phyloP scores from a whole-genome alignment of 73 alveolate species.

The Tetrahymena borealis region DNA sequence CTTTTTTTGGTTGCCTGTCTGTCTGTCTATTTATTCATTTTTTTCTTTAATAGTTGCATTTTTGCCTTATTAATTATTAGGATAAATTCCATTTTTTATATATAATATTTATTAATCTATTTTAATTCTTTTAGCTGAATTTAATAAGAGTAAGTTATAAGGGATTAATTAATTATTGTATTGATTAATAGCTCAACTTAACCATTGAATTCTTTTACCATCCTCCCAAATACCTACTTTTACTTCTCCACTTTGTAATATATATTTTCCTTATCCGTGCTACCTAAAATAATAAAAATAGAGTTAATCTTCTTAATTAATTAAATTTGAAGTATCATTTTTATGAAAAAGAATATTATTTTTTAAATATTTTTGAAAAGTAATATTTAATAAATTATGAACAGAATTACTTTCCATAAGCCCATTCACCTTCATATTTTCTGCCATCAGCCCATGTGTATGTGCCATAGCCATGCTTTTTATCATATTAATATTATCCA shows the following conservation, averaged over 20 bases:
- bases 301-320: no score
- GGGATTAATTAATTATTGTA: not conserved
- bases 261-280: slow-evolving; percentile 33
- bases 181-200: not conserved
- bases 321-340: no score
- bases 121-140: not conserved
- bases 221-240: slow-evolving; percentile 27
- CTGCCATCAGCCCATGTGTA: slow-evolving; percentile 74
- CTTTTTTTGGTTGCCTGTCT: no score
- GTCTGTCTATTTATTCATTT: no score
- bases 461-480: slow-evolving; percentile 59
- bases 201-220: slow-evolving; percentile 11
- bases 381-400: no score
- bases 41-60: no score
- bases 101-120: not conserved
- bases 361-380: no score
- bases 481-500: slow-evolving; percentile 42
- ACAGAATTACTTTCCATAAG: not conserved
- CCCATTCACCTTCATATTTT: slow-evolving; percentile 54
- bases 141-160: no score
- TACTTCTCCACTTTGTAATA: slow-evolving; percentile 7
- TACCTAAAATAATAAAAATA: not conserved
- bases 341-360: no score
- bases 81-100: no score
- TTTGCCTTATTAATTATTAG: no score